Conservation (phyloP, 2,329 filamentous ascomycete genomes). For the Sporothrix pseudoabietina region DNA sequence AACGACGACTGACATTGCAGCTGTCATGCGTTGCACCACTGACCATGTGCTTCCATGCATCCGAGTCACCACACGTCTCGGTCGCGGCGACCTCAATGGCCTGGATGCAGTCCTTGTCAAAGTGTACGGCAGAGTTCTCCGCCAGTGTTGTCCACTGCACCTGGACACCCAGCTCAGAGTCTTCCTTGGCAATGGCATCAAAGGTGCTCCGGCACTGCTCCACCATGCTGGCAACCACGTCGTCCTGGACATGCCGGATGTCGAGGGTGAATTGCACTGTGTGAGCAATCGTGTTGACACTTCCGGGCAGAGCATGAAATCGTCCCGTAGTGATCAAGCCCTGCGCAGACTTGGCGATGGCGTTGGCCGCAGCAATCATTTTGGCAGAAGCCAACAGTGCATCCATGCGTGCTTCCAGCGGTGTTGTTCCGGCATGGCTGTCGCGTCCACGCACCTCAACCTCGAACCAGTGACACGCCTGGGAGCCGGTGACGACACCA, state of each 20-base stretch:
- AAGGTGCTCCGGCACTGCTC: conserved; percentile 45
- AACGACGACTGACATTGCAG: conserved; percentile 41
- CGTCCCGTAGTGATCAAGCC: conserved; percentile 41
- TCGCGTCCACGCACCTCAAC: conserved; percentile 67
- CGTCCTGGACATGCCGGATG: conserved; percentile 61
- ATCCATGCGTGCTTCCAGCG: conserved; percentile 43
- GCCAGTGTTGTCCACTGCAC: conserved; percentile 61
- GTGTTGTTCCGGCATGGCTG: conserved; percentile 74
- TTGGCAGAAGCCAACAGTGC: conserved; percentile 41
- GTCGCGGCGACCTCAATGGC: conserved; percentile 63
- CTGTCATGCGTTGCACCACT: conserved; percentile 48
- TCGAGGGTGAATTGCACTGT: conserved; percentile 69
- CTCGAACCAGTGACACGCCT: conserved; percentile 74
- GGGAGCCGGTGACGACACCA: conserved; percentile 70
- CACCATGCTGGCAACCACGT: conserved; percentile 46
- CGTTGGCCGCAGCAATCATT: conserved; percentile 41
- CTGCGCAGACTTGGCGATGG: conserved; percentile 34
- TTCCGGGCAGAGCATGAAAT: conserved; percentile 47
- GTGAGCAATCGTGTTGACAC: conserved; percentile 73
- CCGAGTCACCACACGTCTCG: neutral
- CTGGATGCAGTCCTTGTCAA: conserved; percentile 66
- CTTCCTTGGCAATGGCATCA: conserved; percentile 56
- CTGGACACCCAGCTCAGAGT: conserved; percentile 57
- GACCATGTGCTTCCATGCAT: conserved; percentile 35
- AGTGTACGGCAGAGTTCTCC: conserved; percentile 61